phyloP scores from a whole-genome alignment of 306 rosid genomes.

The Quercus aquifolioides region DNA sequence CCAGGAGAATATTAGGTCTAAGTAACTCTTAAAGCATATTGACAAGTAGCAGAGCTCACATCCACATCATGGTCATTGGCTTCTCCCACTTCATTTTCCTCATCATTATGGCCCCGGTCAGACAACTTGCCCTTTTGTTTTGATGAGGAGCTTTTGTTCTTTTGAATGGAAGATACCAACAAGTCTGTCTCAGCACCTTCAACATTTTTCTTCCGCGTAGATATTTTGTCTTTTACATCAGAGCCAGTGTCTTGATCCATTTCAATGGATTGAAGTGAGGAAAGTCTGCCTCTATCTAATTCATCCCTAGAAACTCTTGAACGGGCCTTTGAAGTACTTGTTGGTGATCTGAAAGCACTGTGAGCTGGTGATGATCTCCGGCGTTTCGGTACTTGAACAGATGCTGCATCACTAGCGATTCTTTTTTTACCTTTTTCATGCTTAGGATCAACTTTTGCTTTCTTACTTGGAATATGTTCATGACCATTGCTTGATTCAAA shows the following conservation, averaged over 20 bases:
- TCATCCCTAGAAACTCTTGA: conserved; percentile 38
- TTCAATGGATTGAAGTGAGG: conserved; percentile 15
- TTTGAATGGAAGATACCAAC: conserved; percentile 41
- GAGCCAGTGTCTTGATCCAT: conserved; percentile 30
- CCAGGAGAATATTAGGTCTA: not conserved
- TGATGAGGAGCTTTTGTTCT: conserved; percentile 28
- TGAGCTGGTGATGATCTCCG: conserved; percentile 49
- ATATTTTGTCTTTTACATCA: conserved; percentile 35
- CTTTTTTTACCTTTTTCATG: conserved; percentile 45
- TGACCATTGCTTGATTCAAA: conserved; percentile 81
- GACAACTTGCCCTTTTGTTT: conserved; percentile 52
- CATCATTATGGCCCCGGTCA: conserved; percentile 36
- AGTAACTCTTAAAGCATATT: not conserved
- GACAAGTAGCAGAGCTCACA: conserved; percentile 31
- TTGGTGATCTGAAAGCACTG: conserved; percentile 42
- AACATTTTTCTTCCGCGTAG: conserved; percentile 40
- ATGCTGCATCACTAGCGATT: conserved; percentile 45
- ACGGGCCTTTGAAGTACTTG: conserved; percentile 42
- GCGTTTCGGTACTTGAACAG: conserved; percentile 56
- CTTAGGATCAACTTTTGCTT: conserved; percentile 31
- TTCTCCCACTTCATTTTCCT: conserved; percentile 40
- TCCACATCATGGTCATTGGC: conserved; percentile 41
- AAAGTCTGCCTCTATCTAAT: conserved; percentile 29
- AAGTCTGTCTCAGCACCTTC: conserved; percentile 47
- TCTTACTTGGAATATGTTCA: conserved; percentile 44